Conservation (phyloP, 2,329 filamentous ascomycete species). For the Verticillium longisporum region DNA sequence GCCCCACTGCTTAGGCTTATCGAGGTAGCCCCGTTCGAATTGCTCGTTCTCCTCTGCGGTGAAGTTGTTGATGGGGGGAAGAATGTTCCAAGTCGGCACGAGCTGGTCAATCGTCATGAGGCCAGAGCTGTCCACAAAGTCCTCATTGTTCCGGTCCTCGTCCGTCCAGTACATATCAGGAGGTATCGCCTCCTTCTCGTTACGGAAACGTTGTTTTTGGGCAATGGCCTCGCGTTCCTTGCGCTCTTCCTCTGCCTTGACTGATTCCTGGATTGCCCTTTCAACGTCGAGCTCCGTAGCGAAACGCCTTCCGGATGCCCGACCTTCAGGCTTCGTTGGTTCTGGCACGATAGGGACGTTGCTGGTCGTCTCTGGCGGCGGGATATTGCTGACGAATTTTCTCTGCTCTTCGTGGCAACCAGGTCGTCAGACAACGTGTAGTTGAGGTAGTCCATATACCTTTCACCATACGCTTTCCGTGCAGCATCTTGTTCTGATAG, state of each 20-base stretch:
- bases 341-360: slow-evolving; percentile 23
- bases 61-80: slow-evolving; percentile 70
- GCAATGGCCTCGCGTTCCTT: slow-evolving; percentile 59
- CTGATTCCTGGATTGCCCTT: slow-evolving; percentile 64
- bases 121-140: slow-evolving; percentile 61
- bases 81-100: slow-evolving; percentile 63
- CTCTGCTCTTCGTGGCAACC: slow-evolving; percentile 45
- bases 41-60: slow-evolving; percentile 60
- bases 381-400: slow-evolving; percentile 40
- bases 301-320: slow-evolving; percentile 48
- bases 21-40: slow-evolving; percentile 69
- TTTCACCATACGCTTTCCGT: slow-evolving; percentile 35
- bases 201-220: slow-evolving; percentile 63
- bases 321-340: slow-evolving; percentile 44
- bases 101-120: slow-evolving; percentile 58
- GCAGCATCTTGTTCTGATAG: slow-evolving; percentile 28
- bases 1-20: slow-evolving; percentile 77
- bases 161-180: slow-evolving; percentile 62
- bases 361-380: slow-evolving; percentile 24
- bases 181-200: slow-evolving; percentile 69
- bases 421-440: slow-evolving; percentile 52
- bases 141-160: slow-evolving; percentile 49
- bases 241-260: slow-evolving; percentile 62
- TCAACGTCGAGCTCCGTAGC: slow-evolving; percentile 69
- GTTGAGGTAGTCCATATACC: slow-evolving; percentile 45